Evolutionary conservation across 2,329 filamentous ascomycete species (phyloP).

Genomic region (Aspergillus neoniger): DNA sequence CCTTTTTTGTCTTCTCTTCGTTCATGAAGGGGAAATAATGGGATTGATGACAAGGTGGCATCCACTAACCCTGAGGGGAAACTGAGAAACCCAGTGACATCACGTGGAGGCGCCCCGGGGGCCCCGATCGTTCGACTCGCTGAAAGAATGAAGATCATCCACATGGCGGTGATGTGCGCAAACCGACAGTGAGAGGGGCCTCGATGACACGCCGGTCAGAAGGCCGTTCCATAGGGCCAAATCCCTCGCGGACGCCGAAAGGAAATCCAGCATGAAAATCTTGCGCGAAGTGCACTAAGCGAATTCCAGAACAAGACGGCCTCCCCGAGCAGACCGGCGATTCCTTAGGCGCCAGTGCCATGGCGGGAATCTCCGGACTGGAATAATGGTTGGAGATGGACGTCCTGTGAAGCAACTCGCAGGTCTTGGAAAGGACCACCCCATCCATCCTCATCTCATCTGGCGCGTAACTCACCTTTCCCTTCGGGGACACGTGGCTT

Average conservation of each 20-base stretch:
- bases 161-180: slow-evolving; percentile 8
- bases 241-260: neutral
- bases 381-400: slow-evolving; percentile 10
- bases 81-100: slow-evolving; percentile 11
- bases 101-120: slow-evolving; percentile 12
- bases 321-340: neutral
- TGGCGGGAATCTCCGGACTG: slow-evolving; percentile 1
- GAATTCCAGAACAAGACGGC: slow-evolving; percentile 1
- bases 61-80: neutral
- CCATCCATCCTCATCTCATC: slow-evolving; percentile 11
- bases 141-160: slow-evolving; percentile 5
- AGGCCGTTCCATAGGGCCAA: slow-evolving; percentile 9
- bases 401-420: slow-evolving; percentile 1
- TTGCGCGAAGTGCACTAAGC: neutral
- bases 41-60: neutral
- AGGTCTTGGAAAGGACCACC: neutral
- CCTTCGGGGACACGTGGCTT: slow-evolving; percentile 22
- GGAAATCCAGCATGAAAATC: neutral
- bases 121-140: slow-evolving; percentile 5
- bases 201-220: slow-evolving; percentile 6
- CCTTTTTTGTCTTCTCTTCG: neutral
- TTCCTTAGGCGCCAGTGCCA: slow-evolving; percentile 17
- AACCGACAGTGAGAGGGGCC: neutral
- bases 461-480: slow-evolving; percentile 22
- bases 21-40: no score